Evolutionary conservation across 1,284 basidiomycete genomes (phyloP).

Genomic region (Ustanciosporium gigantosporum): DNA sequence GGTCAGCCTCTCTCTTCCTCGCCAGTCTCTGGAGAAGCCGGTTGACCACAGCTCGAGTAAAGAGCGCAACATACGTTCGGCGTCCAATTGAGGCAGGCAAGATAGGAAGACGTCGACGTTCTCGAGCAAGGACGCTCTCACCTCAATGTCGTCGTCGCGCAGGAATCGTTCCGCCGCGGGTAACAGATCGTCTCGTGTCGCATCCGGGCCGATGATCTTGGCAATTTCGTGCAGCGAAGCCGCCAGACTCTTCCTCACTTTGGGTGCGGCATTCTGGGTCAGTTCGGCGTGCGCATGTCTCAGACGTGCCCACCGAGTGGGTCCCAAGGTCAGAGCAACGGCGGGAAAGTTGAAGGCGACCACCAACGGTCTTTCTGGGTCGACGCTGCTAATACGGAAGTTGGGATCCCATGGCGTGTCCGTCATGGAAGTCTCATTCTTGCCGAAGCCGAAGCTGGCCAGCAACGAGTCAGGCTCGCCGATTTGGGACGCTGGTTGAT

Average conservation of each 20-base stretch:
- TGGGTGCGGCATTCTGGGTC: slow-evolving; percentile 65
- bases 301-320: slow-evolving; percentile 75
- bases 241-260: slow-evolving; percentile 77
- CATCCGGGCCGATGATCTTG: slow-evolving; percentile 75
- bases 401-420: slow-evolving; percentile 31
- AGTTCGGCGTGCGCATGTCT: slow-evolving; percentile 73
- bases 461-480: slow-evolving; percentile 24
- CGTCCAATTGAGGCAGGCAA: slow-evolving; percentile 66
- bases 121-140: slow-evolving; percentile 68
- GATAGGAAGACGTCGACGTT: slow-evolving; percentile 63
- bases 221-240: slow-evolving; percentile 89
- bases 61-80: slow-evolving; percentile 67
- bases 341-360: slow-evolving; percentile 95
- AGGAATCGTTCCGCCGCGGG: slow-evolving; percentile 65
- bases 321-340: slow-evolving; percentile 80
- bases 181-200: slow-evolving; percentile 74
- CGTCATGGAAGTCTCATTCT: slow-evolving; percentile 31
- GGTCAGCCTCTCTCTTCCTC: slow-evolving; percentile 75
- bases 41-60: slow-evolving; percentile 71
- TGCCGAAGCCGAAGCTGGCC: slow-evolving; percentile 38
- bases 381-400: slow-evolving; percentile 48
- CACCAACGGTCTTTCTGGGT: slow-evolving; percentile 77
- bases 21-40: slow-evolving; percentile 74
- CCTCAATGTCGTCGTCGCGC: slow-evolving; percentile 69
- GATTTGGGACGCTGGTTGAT: slow-evolving; percentile 2